Percentiles rank a stretch among this genome's conserved stretches.
These are phyloP conservation scores for Hsuehochloa calcarea DNA, from an alignment of 176 grass and related monocot species.

Conservation along the genomic window DNA sequence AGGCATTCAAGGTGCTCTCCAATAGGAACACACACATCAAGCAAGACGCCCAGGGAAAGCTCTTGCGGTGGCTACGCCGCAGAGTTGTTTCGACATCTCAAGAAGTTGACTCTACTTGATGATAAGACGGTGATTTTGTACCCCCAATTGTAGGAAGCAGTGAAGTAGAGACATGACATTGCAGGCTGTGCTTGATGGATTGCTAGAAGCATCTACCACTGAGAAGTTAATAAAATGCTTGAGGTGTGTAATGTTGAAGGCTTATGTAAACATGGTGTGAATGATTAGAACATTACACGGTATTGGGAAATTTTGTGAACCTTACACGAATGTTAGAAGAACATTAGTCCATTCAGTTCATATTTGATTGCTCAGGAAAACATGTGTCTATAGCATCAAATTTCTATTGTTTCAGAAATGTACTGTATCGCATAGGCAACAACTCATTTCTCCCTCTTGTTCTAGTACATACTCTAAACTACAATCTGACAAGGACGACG, in stretches of 20 bases:
- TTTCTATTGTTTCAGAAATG: background rate
- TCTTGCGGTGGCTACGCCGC: background rate
- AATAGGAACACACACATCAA: constrained; percentile 43
- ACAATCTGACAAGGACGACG: constrained; percentile 68
- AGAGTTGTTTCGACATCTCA: constrained; percentile 8
- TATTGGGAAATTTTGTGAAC: background rate
- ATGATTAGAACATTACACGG: background rate
- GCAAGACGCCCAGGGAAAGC: constrained; percentile 43
- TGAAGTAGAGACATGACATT: constrained; percentile 69
- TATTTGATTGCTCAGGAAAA: background rate
- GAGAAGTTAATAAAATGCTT: constrained; percentile 79
- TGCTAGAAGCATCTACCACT: constrained; percentile 70
- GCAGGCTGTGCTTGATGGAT: constrained; percentile 70
- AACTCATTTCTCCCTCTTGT: background rate
- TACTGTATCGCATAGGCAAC: background rate
- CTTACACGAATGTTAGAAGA: background rate
- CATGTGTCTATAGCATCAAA: background rate
- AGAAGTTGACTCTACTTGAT: background rate
- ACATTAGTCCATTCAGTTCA: background rate
- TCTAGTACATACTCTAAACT: constrained; percentile 71
- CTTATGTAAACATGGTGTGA: background rate
- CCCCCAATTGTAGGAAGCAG: constrained; percentile 47
- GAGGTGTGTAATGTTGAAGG: constrained; percentile 30
- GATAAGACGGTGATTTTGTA: background rate
- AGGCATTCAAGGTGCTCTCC: constrained; percentile 60